phyloP scores from a whole-genome alignment of 805 yeast species.

The Pichia nakasei region DNA sequence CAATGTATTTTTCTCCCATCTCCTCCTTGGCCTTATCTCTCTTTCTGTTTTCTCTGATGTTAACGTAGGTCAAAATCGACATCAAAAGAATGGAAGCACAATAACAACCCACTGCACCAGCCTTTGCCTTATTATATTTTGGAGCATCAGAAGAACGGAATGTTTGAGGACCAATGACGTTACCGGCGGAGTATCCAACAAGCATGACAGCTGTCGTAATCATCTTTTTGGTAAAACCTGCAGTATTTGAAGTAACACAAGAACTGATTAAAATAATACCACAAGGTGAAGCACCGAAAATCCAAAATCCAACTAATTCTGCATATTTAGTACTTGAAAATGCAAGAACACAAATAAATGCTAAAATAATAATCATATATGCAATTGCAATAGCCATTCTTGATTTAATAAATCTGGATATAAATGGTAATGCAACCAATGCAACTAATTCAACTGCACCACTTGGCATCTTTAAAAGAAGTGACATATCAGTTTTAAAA shows the following conservation, averaged over 20 bases:
- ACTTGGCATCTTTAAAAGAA: conserved; percentile 14
- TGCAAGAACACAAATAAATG: conserved; percentile 26
- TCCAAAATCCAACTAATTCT: conserved; percentile 18
- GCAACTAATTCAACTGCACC: conserved; percentile 17
- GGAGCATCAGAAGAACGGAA: conserved; percentile 38
- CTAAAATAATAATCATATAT: conserved; percentile 17
- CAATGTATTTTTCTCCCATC: conserved; percentile 9
- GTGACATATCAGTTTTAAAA: conserved; percentile 10
- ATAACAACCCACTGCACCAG: conserved; percentile 12
- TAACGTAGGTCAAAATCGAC: conserved; percentile 4
- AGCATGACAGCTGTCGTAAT: conserved; percentile 37
- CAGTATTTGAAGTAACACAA: conserved; percentile 37
- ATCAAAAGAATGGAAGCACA: conserved; percentile 6
- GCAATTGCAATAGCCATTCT: conserved; percentile 19
- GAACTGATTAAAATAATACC: conserved; percentile 23
- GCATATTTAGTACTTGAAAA: conserved; percentile 23
- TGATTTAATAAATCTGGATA: neutral
- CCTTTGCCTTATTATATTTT: conserved; percentile 11
- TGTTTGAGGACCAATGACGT: conserved; percentile 47
- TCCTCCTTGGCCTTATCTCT: conserved; percentile 5
- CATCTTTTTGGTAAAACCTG: conserved; percentile 51
- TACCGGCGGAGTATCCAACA: conserved; percentile 46
- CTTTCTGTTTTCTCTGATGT: conserved; percentile 4
- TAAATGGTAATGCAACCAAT: conserved; percentile 2
- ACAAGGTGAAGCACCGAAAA: conserved; percentile 18